Evolutionary conservation across 805 yeast genomes (phyloP).

Genomic region (Blastobotrys mokoenaii): DNA sequence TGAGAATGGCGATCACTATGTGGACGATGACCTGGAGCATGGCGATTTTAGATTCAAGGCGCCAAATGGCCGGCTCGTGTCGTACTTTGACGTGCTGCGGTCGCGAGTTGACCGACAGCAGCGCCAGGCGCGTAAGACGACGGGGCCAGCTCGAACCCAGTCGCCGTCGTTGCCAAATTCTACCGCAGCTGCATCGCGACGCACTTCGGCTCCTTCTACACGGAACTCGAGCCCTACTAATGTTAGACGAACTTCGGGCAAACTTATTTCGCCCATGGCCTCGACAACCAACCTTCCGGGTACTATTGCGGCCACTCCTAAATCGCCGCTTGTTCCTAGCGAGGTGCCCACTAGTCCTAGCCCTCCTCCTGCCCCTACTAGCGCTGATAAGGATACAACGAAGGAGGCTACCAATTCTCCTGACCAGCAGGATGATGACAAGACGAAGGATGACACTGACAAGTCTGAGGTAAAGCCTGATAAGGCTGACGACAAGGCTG

Average conservation of each 20-base stretch:
- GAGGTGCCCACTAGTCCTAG: constrained; percentile 4
- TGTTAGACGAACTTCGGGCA: constrained; percentile 1
- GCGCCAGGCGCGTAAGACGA: constrained; percentile 10
- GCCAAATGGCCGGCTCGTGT: constrained; percentile 68
- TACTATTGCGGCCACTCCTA: constrained; percentile 5
- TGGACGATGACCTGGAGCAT: constrained; percentile 60
- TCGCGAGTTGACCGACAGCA: constrained; percentile 32
- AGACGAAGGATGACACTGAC: constrained; percentile 7
- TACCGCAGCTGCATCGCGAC: constrained; percentile 6
- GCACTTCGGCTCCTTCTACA: background rate
- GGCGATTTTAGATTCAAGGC: constrained; percentile 41
- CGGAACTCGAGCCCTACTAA: constrained; percentile 3
- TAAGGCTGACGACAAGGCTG: constrained; percentile 18
- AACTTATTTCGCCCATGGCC: constrained; percentile 11
- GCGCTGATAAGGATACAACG: constrained; percentile 3
- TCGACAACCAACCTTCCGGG: constrained; percentile 13
- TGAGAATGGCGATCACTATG: constrained; percentile 71
- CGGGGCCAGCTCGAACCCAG: constrained; percentile 7
- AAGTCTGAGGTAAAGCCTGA: too few species aligned
- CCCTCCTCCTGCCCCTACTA: constrained; percentile 6
- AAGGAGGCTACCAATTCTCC: background rate
- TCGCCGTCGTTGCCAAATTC: constrained; percentile 2
- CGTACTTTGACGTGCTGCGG: constrained; percentile 49
- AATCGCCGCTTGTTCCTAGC: background rate
- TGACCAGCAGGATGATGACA: constrained; percentile 4